Evolutionary conservation across 108 stramenopile genomes (phyloP).

Genomic region (Epipyxis sp.): DNA sequence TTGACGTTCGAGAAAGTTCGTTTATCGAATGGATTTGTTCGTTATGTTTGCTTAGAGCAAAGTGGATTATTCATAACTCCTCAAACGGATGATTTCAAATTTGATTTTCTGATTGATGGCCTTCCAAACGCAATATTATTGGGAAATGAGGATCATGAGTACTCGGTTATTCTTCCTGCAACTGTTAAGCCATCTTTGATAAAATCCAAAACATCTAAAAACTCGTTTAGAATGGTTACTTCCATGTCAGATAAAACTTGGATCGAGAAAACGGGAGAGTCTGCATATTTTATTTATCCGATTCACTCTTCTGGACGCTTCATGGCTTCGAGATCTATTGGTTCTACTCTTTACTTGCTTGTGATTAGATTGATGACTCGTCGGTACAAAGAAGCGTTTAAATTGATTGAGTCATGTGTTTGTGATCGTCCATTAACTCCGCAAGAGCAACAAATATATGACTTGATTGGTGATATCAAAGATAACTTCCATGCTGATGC

Average conservation of each 20-base stretch:
- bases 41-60: constrained; percentile 86
- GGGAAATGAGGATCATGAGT: constrained; percentile 86
- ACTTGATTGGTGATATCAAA: constrained; percentile 41
- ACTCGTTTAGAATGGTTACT: constrained; percentile 83
- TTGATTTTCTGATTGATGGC: constrained; percentile 70
- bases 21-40: constrained; percentile 49
- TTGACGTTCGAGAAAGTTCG: constrained; percentile 77
- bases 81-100: constrained; percentile 49
- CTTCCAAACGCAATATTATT: constrained; percentile 86
- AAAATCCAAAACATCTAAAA: constrained; percentile 68
- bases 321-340: constrained; percentile 75
- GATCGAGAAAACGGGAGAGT: constrained; percentile 90
- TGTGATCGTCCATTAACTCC: constrained; percentile 78
- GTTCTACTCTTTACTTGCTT: constrained; percentile 93
- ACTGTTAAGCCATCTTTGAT: constrained; percentile 80
- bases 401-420: constrained; percentile 93
- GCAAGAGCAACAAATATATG: constrained; percentile 73
- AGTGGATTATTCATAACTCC: constrained; percentile 89
- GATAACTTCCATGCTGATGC: constrained; percentile 95
- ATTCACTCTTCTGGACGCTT: constrained; percentile 63
- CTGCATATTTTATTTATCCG: constrained; percentile 92
- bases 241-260: constrained; percentile 89
- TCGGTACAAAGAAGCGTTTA: constrained; percentile 86
- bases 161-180: constrained; percentile 88
- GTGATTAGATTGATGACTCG: constrained; percentile 91